Percentiles rank a stretch among this genome's conserved stretches.
These are phyloP conservation scores for Dipodascopsis tothii DNA, from an alignment of 805 yeast species.

Conservation along the genomic window DNA sequence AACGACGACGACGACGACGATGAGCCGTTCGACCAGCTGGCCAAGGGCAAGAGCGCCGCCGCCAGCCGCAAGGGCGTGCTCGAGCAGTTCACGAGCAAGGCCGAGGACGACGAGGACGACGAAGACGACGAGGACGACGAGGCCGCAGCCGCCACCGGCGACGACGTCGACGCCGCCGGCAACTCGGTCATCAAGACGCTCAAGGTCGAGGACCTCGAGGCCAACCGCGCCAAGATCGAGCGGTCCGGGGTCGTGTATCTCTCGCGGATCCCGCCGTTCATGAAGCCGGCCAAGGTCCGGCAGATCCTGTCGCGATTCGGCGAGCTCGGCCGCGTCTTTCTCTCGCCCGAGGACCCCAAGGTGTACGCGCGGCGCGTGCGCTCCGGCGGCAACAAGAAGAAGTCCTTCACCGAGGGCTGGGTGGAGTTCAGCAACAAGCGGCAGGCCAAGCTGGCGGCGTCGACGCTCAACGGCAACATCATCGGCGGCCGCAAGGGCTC, in stretches of 20 bases:
- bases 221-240: slow-evolving; percentile 42
- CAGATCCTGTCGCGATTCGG: slow-evolving; percentile 79
- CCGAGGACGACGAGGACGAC: no score
- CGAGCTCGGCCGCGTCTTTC: slow-evolving; percentile 72
- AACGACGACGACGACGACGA: no score
- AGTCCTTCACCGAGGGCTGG: slow-evolving; percentile 81
- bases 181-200: slow-evolving; percentile 9
- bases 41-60: no score
- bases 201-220: slow-evolving; percentile 31
- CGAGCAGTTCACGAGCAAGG: no score
- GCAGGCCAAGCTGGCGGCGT: slow-evolving; percentile 83
- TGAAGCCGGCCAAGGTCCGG: slow-evolving; percentile 88
- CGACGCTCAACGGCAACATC: slow-evolving; percentile 76
- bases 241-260: slow-evolving; percentile 89
- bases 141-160: slow-evolving; percentile 23
- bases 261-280: slow-evolving; percentile 88
- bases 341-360: slow-evolving; percentile 75
- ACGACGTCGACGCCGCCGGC: slow-evolving; percentile 23
- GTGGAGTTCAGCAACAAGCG: slow-evolving; percentile 77
- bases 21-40: no score
- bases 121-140: slow-evolving; percentile 20
- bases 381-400: slow-evolving; percentile 87
- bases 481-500: slow-evolving; percentile 83
- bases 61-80: no score
- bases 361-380: slow-evolving; percentile 61